These are phyloP conservation scores for Ustilago cynodontis DNA, from an alignment of 1,284 basidiomycete genomes.

Conservation along the genomic window DNA sequence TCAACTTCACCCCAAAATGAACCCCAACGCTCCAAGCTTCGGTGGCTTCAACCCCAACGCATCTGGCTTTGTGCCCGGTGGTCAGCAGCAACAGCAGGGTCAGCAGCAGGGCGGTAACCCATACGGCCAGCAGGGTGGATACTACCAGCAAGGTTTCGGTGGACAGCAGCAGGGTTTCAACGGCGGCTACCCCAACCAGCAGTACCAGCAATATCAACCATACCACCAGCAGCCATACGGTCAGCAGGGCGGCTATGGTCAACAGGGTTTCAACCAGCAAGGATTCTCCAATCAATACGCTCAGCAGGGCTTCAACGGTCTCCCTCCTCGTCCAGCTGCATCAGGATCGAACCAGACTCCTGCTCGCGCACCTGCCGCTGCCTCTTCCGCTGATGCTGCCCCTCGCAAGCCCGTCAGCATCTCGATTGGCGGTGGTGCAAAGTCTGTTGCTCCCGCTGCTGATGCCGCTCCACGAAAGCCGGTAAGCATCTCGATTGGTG, in stretches of 20 bases:
- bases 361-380: conserved; percentile 21
- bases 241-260: conserved; percentile 29
- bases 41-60: conserved; percentile 67
- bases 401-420: conserved; percentile 66
- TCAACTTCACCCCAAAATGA: conserved; percentile 61
- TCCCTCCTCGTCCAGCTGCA: conserved; percentile 52
- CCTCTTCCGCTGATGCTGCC: conserved; percentile 29
- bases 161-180: conserved; percentile 43
- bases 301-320: conserved; percentile 42
- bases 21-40: conserved; percentile 69
- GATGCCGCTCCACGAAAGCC: conserved; percentile 47
- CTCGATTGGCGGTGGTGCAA: conserved; percentile 65
- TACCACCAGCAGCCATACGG: conserved; percentile 50
- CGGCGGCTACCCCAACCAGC: conserved; percentile 44
- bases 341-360: conserved; percentile 44
- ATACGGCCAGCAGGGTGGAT: conserved; percentile 47
- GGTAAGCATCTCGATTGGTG: conserved; percentile 65
- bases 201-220: conserved; percentile 37
- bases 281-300: conserved; percentile 44
- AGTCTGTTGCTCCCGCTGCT: conserved; percentile 32
- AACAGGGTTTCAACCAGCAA: conserved; percentile 47
- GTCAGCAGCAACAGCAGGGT: conserved; percentile 48
- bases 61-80: conserved; percentile 64
- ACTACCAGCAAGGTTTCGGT: conserved; percentile 54
- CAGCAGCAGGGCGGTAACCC: conserved; percentile 44